Base-by-base conservation (phyloP, 768 basidiomycete genomes). In the Roridomyces roridus region DNA sequence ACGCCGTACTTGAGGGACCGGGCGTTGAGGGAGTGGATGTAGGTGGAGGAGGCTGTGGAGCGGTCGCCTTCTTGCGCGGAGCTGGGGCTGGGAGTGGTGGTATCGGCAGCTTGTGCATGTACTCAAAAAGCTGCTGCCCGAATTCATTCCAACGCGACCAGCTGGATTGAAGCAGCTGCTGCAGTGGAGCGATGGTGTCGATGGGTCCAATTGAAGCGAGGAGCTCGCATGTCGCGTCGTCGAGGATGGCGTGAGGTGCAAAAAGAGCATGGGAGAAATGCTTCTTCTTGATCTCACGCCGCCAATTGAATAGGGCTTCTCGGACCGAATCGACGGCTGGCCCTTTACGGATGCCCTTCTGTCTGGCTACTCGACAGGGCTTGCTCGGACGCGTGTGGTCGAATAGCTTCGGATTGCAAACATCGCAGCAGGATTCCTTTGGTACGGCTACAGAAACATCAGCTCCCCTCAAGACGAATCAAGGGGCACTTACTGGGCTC, bases 91-190 rank as follows among this genome's bases (percentile, higher is more conserved):
- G n/a, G n/a, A n/a, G n/a, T n/a, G n/a, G n/a, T n/a, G n/a, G n/a
- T n/a, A n/a, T n/a, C n/a, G n/a, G n/a, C n/a, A n/a, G n/a, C n/a
- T n/a, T n/a, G n/a, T 34, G 5, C 29, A 55, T 25, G 18, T 35
- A 55, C 0, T 12, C 39, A 46, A n/a, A 55, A 3, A 55, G 41
- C 0, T 26, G 29, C 0, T 2, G 5, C 1, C 54, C 46, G 28
- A 55, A 40, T 10, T 42, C 40, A 5, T 48, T 40, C 54, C 54
- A 55, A 4, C 21, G 40, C 5, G 54, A 34, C 54, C 54, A 55
- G 24, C 54, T 21, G 1, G 12, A 2, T 21, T 17, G 6, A 6
- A 55, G 46, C 0, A 35, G 40, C 21, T 48, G 46, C 3, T 34
- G 1, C 2, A 48, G 31, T 6, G 6, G n/a, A 1, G 41, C 54